phyloP scores from a whole-genome alignment of 1,139 yeast species.

The Hyphopichia fennica region DNA sequence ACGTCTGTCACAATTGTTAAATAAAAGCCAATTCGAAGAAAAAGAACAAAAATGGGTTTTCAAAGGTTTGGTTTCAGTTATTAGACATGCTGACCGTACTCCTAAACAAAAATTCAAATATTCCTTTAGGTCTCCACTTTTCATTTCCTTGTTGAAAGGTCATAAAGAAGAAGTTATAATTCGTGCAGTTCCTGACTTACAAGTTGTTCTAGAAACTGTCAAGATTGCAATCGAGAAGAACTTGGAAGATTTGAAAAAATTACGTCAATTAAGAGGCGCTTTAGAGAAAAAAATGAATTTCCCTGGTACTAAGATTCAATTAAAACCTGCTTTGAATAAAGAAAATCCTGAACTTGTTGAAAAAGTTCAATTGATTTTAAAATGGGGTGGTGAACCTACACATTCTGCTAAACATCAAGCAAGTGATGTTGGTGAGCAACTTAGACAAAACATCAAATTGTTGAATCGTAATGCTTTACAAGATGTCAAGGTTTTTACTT shows the following conservation, averaged over 20 bases:
- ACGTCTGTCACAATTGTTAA: constrained; percentile 33
- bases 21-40: constrained; percentile 58
- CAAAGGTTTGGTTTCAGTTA: constrained; percentile 87
- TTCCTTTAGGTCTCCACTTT: constrained; percentile 85
- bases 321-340: constrained; percentile 78
- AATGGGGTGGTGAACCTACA: constrained; percentile 99
- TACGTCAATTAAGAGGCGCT: constrained; percentile 75
- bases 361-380: constrained; percentile 90
- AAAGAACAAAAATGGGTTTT: constrained; percentile 96
- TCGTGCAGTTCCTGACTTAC: constrained; percentile 81
- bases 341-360: constrained; percentile 71
- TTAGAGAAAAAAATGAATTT: constrained; percentile 84
- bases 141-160: constrained; percentile 85
- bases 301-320: constrained; percentile 96
- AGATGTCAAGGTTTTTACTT: constrained; percentile 83
- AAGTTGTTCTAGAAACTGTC: constrained; percentile 83
- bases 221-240: constrained; percentile 74
- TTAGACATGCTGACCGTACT: constrained; percentile 97
- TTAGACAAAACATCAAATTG: constrained; percentile 86
- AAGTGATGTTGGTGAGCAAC: constrained; percentile 90
- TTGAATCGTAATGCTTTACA: constrained; percentile 82
- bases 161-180: constrained; percentile 95
- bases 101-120: constrained; percentile 99
- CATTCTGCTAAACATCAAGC: constrained; percentile 97
- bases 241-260: constrained; percentile 77